Conservation (phyloP, 2,329 filamentous ascomycete genomes). For the Aureobasidium vineae region DNA sequence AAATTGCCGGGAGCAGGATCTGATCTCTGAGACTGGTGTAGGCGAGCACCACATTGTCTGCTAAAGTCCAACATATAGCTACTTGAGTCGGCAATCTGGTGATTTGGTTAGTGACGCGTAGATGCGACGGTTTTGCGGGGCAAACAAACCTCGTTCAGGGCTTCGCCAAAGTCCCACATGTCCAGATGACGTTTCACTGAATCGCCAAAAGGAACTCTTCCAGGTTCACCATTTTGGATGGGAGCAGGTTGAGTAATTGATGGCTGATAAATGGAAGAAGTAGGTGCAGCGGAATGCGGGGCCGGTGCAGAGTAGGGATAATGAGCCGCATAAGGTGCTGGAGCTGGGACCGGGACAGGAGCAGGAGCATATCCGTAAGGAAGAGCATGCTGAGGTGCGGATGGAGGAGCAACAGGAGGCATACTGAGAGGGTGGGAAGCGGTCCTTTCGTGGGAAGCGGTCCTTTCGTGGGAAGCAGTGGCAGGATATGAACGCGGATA, state of each 20-base stretch:
- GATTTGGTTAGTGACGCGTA: conserved; percentile 21
- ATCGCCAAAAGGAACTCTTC: conserved; percentile 45
- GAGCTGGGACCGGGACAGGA: conserved; percentile 27
- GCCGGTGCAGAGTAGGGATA: conserved; percentile 42
- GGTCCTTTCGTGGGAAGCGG: conserved; percentile 40
- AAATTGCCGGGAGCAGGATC: conserved; percentile 50
- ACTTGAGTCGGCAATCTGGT: conserved; percentile 48
- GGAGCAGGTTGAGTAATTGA: conserved; percentile 43
- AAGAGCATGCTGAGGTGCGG: conserved; percentile 39
- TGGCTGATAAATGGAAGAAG: conserved; percentile 45
- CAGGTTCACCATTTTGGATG: neutral
- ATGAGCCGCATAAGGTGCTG: conserved; percentile 37
- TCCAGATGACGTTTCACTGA: conserved; percentile 64
- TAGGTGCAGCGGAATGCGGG: conserved; percentile 37
- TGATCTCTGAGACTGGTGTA: conserved; percentile 52
- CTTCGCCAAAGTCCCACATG: conserved; percentile 58
- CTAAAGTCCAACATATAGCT: conserved; percentile 50
- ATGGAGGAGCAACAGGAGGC: conserved; percentile 39
- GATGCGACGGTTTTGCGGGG: neutral
- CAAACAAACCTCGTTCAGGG: conserved; percentile 49
- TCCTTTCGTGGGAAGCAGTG: conserved; percentile 39
- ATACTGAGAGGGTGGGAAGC: conserved; percentile 41
- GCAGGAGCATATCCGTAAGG: conserved; percentile 42
- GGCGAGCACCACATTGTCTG: conserved; percentile 50
- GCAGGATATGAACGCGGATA: conserved; percentile 26